Evolutionary conservation across 1,284 basidiomycete species (phyloP).

Genomic region (Sphagnurus paluster): DNA sequence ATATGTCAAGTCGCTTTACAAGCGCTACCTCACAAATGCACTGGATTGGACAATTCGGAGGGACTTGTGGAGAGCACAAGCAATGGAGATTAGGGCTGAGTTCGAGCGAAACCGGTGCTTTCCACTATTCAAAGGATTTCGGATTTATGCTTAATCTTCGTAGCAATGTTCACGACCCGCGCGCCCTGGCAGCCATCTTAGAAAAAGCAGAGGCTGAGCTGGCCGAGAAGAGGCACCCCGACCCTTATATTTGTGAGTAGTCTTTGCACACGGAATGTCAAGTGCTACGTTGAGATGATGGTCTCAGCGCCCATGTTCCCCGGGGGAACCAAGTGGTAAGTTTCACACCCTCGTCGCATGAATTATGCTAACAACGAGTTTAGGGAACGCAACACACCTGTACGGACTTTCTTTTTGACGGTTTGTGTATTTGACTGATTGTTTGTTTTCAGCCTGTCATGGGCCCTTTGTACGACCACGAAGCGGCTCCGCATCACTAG

Average conservation of each 20-base stretch:
- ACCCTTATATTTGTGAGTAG: constrained; percentile 84
- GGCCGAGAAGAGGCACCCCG: constrained; percentile 74
- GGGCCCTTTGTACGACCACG: constrained; percentile 57
- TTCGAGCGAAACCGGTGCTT: constrained; percentile 90
- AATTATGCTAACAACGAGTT: constrained; percentile 20
- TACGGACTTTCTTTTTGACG: constrained; percentile 37
- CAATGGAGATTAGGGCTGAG: constrained; percentile 84
- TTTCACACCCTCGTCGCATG: constrained; percentile 1
- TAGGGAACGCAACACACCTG: constrained; percentile 76
- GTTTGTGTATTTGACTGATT: constrained; percentile 18
- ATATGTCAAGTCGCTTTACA: constrained; percentile 92
- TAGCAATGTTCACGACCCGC: constrained; percentile 86
- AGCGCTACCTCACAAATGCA: constrained; percentile 81
- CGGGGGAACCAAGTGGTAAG: constrained; percentile 86
- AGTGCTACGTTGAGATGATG: constrained; percentile 9
- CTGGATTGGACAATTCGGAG: constrained; percentile 88
- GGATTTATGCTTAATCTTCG: neutral
- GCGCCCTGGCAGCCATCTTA: constrained; percentile 80
- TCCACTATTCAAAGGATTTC: neutral
- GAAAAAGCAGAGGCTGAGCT: constrained; percentile 81
- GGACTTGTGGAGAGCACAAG: constrained; percentile 83
- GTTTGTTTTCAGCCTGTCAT: constrained; percentile 43
- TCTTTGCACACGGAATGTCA: constrained; percentile 2
- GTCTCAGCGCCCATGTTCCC: constrained; percentile 70
- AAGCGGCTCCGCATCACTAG: constrained; percentile 33